A percentile compares a stretch with the other conserved stretches of the same genome.
Conservation (phyloP, 129 eudicot species). For the Lonicera japonica region DNA sequence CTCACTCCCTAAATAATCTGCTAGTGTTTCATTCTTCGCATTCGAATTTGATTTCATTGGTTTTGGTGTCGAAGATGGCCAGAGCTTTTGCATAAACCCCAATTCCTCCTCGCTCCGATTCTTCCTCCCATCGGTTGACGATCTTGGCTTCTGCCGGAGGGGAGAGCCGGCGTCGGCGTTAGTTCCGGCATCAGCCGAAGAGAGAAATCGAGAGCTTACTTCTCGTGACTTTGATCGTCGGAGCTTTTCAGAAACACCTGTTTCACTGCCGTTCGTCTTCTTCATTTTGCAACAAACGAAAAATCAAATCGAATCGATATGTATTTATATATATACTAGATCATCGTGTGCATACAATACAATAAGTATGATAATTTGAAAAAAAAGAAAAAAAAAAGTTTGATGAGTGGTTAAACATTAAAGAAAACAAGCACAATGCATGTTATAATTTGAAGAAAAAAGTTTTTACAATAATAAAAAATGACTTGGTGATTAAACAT, state of each 20-base stretch:
- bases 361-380: not conserved
- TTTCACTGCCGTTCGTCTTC: not conserved
- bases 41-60: constrained; percentile 8
- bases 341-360: no score
- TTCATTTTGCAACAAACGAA: not conserved
- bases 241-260: constrained; percentile 25
- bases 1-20: constrained; percentile 33
- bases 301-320: no score
- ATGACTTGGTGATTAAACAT: not conserved
- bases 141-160: constrained; percentile 22
- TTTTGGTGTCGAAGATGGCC: constrained; percentile 53
- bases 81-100: constrained; percentile 50
- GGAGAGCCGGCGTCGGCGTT: constrained; percentile 20
- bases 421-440: no score
- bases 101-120: constrained; percentile 33
- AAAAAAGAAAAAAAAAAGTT: not conserved
- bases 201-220: constrained; percentile 65
- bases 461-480: no score
- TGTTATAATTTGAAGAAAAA: no score
- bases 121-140: constrained; percentile 24
- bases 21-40: constrained; percentile 27
- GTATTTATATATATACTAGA: no score
- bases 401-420: not conserved
- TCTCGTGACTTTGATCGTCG: constrained; percentile 52
- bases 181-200: constrained; percentile 16